Evolutionary conservation across 495 filamentous ascomycete genomes (phyloP).

Genomic region (Thermothielavioides terrestris): DNA sequence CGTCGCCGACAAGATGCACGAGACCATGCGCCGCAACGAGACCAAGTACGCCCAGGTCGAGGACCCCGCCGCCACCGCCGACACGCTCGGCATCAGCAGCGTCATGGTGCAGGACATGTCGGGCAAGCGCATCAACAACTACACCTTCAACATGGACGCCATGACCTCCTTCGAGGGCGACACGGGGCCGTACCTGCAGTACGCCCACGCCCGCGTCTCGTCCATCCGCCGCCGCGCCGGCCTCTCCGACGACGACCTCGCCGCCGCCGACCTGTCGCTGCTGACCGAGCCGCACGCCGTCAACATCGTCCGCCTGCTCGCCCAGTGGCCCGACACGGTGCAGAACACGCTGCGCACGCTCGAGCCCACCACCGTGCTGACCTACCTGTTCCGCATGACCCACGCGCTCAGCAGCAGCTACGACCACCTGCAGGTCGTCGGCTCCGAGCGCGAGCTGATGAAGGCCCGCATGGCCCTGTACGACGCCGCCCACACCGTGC

Average conservation of each 20-base stretch:
- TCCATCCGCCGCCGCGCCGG: slow-evolving; percentile 49
- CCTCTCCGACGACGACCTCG: slow-evolving; percentile 46
- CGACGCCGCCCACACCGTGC: slow-evolving; percentile 63
- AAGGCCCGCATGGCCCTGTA: slow-evolving; percentile 77
- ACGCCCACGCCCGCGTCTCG: slow-evolving; percentile 56
- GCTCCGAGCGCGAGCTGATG: slow-evolving; percentile 60
- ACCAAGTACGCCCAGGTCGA: slow-evolving; percentile 53
- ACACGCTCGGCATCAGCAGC: slow-evolving; percentile 52
- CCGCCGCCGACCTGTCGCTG: slow-evolving; percentile 47
- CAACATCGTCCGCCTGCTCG: slow-evolving; percentile 51
- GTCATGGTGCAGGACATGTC: slow-evolving; percentile 62
- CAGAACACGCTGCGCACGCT: slow-evolving; percentile 55
- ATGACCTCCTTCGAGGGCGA: slow-evolving; percentile 67
- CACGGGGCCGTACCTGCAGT: slow-evolving; percentile 62
- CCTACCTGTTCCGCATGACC: slow-evolving; percentile 84
- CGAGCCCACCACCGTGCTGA: slow-evolving; percentile 60
- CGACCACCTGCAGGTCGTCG: slow-evolving; percentile 70
- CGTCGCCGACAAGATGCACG: slow-evolving; percentile 56
- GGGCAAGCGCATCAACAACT: slow-evolving; percentile 57
- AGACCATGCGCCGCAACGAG: slow-evolving; percentile 54
- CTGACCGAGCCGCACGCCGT: slow-evolving; percentile 52
- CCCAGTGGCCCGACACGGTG: slow-evolving; percentile 57
- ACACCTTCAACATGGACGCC: slow-evolving; percentile 52
- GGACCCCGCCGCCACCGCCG: slow-evolving; percentile 45
- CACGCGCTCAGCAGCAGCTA: slow-evolving; percentile 77